These are phyloP conservation scores for Tympanopsis confertula DNA, from an alignment of 2,329 filamentous ascomycete species.

Conservation along the genomic window DNA sequence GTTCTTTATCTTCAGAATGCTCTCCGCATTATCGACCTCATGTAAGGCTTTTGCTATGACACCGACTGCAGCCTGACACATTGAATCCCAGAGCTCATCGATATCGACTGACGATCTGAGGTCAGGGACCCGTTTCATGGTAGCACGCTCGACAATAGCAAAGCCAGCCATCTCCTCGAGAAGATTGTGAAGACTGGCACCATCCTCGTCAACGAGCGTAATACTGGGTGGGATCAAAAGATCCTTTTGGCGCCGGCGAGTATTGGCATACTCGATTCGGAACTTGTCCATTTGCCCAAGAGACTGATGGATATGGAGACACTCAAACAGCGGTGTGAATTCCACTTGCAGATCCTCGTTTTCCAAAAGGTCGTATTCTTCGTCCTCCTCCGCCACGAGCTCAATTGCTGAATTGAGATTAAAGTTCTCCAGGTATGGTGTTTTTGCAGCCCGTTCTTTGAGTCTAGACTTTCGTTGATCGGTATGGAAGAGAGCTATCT, in stretches of 20 bases:
- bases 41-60: constrained; percentile 71
- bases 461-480: constrained; percentile 75
- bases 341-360: constrained; percentile 93
- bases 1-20: constrained; percentile 87
- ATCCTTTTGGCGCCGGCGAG: constrained; percentile 82
- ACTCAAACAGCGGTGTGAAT: constrained; percentile 89
- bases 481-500: constrained; percentile 94
- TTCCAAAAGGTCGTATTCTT: constrained; percentile 89
- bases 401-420: constrained; percentile 93
- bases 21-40: constrained; percentile 76
- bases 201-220: constrained; percentile 70
- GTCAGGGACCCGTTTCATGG: constrained; percentile 75
- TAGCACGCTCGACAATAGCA: constrained; percentile 89
- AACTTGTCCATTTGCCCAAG: constrained; percentile 88
- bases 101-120: constrained; percentile 76
- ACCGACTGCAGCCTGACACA: constrained; percentile 78
- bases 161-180: constrained; percentile 92
- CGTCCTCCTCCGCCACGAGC: constrained; percentile 83
- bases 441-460: constrained; percentile 67
- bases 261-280: constrained; percentile 80
- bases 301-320: constrained; percentile 89
- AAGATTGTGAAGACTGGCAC: constrained; percentile 74
- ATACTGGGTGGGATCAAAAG: constrained; percentile 69
- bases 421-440: constrained; percentile 68
- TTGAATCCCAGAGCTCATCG: constrained; percentile 97